Evolutionary conservation across 1,139 yeast species (phyloP).

Genomic region (Zygosaccharomyces sapae): DNA sequence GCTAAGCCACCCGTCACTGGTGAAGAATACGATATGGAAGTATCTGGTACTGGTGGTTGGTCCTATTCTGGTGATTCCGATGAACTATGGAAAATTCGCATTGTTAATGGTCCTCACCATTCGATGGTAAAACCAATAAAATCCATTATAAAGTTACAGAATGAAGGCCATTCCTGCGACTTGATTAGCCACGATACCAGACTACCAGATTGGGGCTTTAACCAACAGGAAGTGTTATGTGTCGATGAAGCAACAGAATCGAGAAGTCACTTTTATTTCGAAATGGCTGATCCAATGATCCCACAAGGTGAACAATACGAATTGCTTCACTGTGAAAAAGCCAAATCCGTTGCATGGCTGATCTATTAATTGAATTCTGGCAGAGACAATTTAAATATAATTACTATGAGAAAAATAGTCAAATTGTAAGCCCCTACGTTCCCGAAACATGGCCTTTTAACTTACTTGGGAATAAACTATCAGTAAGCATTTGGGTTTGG

Average conservation of each 20-base stretch:
- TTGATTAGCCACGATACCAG: conserved; percentile 57
- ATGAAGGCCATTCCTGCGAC: conserved; percentile 57
- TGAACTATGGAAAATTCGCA: conserved; percentile 45
- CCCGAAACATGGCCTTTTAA: conserved; percentile 26
- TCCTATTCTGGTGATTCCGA: conserved; percentile 47
- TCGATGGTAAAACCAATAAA: conserved; percentile 49
- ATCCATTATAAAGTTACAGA: conserved; percentile 49
- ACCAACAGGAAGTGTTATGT: conserved; percentile 75
- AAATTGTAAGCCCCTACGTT: conserved; percentile 7
- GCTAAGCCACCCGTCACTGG: conserved; percentile 73
- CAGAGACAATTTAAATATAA: conserved; percentile 23
- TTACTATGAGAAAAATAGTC: conserved; percentile 19
- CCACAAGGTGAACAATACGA: conserved; percentile 9
- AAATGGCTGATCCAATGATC: conserved; percentile 28
- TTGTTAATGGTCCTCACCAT: conserved; percentile 33
- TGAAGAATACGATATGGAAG: conserved; percentile 74
- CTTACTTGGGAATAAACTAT: conserved; percentile 5
- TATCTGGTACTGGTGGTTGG: conserved; percentile 56
- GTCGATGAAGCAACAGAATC: conserved; percentile 57
- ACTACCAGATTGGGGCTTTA: conserved; percentile 66
- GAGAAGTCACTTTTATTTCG: conserved; percentile 63
- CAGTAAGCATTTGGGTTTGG: conserved; percentile 21
- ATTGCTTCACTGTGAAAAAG: conserved; percentile 2
- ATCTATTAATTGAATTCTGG: conserved; percentile 16
- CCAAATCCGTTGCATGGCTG: neutral